Percentiles rank a stretch among this genome's conserved stretches.
These are phyloP conservation scores for Saturnispora zaruensis DNA, from an alignment of 805 yeast species.

Conservation along the genomic window DNA sequence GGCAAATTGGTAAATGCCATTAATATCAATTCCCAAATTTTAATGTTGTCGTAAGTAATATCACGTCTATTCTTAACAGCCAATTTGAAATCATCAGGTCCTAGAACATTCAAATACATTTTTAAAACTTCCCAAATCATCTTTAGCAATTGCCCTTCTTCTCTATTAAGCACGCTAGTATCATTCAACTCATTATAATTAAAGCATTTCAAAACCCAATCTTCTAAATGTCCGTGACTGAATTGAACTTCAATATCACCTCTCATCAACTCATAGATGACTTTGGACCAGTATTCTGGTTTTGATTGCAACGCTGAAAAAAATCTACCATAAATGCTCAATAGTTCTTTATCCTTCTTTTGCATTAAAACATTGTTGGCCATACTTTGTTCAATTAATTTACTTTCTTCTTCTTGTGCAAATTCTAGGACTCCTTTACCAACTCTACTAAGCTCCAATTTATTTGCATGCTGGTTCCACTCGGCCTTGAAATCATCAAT, in stretches of 20 bases:
- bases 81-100: constrained; percentile 18
- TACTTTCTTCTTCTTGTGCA: constrained; percentile 21
- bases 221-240: constrained; percentile 26
- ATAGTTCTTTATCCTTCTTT: constrained; percentile 39
- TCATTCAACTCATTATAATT: constrained; percentile 19
- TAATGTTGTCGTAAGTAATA: constrained; percentile 12
- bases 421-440: constrained; percentile 56
- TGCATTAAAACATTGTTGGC: constrained; percentile 16
- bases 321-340: constrained; percentile 65
- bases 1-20: constrained; percentile 38
- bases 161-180: constrained; percentile 42
- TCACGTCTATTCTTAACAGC: constrained; percentile 21
- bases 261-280: constrained; percentile 23
- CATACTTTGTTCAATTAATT: neutral
- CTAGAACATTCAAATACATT: constrained; percentile 30
- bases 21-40: constrained; percentile 39
- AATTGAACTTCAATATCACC: constrained; percentile 12
- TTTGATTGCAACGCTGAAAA: constrained; percentile 81
- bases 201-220: constrained; percentile 29
- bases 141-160: constrained; percentile 58
- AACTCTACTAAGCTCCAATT: constrained; percentile 46
- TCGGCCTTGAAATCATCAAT: constrained; percentile 12
- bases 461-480: constrained; percentile 27
- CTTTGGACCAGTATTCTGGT: constrained; percentile 56
- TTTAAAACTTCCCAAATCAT: constrained; percentile 42